phyloP scores from a whole-genome alignment of 2,329 filamentous ascomycete species.

The Penicillium sp. region DNA sequence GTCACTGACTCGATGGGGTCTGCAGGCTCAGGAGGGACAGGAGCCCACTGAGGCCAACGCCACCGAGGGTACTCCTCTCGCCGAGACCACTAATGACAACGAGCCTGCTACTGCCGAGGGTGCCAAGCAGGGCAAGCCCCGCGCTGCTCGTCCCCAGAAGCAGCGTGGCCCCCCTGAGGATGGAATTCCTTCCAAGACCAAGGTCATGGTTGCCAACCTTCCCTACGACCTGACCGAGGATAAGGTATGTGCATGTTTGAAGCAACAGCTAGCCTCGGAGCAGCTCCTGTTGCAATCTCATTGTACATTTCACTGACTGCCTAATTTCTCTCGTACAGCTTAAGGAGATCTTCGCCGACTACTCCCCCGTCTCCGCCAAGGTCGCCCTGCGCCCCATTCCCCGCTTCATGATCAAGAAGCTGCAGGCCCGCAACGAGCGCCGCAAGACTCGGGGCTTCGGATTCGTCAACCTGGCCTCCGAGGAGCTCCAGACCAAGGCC shows the following conservation, averaged over 20 bases:
- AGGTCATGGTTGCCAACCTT: slow-evolving; percentile 99
- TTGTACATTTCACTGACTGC: slow-evolving; percentile 28
- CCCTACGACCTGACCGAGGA: slow-evolving; percentile 98
- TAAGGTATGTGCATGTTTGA: slow-evolving; percentile 63
- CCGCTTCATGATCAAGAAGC: slow-evolving; percentile 99
- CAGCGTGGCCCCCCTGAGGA: slow-evolving; percentile 96
- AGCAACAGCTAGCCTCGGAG: neutral
- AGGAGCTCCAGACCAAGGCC: slow-evolving; percentile 97
- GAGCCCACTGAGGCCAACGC: slow-evolving; percentile 26
- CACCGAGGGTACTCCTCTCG: slow-evolving; percentile 37
- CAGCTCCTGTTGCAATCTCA: neutral
- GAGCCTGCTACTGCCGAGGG: slow-evolving; percentile 40
- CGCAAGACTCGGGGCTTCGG: slow-evolving; percentile 99
- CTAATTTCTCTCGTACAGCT: slow-evolving; percentile 60
- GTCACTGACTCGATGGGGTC: neutral
- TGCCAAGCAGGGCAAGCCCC: slow-evolving; percentile 44
- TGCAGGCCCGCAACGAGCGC: slow-evolving; percentile 94
- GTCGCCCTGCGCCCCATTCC: slow-evolving; percentile 98
- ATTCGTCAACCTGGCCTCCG: slow-evolving; percentile 92
- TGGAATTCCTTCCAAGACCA: slow-evolving; percentile 97
- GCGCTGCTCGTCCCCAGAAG: slow-evolving; percentile 61
- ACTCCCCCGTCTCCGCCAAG: slow-evolving; percentile 92
- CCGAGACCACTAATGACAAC: slow-evolving; percentile 58
- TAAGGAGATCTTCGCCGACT: slow-evolving; percentile 93
- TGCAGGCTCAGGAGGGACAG: slow-evolving; percentile 29